These are phyloP conservation scores for Trichosporon asahii DNA, from an alignment of 1,284 basidiomycete species.

Conservation along the genomic window DNA sequence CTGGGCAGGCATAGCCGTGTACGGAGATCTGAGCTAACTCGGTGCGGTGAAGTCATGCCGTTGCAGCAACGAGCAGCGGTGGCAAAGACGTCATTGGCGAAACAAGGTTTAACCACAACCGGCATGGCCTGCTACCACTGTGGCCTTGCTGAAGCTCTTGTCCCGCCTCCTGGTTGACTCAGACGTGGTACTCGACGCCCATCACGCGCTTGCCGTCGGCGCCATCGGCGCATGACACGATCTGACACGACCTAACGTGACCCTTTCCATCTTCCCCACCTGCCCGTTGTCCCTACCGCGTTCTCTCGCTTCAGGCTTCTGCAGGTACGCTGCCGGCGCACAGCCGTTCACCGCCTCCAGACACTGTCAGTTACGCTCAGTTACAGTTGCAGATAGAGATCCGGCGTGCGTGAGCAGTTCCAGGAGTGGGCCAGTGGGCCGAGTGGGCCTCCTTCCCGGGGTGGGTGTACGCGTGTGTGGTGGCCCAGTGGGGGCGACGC, in stretches of 20 bases:
- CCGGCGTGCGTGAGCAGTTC: background rate
- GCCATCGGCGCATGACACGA: too few relatives aligned
- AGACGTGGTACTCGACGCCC: background rate
- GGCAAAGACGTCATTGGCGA: background rate
- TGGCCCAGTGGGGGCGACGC: background rate
- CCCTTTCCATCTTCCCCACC: background rate
- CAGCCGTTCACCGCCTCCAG: background rate
- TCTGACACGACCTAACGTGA: background rate
- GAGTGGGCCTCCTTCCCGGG: background rate
- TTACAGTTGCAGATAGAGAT: background rate
- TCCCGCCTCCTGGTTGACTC: background rate
- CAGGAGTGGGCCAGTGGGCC: background rate
- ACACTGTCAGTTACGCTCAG: background rate
- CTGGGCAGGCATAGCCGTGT: background rate
- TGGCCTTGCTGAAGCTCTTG: background rate
- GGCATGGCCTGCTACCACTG: background rate
- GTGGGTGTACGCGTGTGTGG: background rate
- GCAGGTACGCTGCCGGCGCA: background rate
- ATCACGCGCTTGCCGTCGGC: background rate
- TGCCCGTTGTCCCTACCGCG: too few relatives aligned
- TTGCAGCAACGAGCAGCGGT: background rate
- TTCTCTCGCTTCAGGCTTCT: too few relatives aligned
- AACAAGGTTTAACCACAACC: background rate
- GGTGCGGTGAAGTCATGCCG: background rate
- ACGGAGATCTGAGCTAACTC: background rate